Evolutionary conservation across 371 early-diverging fungal species (phyloP), one percentile per base, ranked within the genome.

Genomic region (Mucor velutinosus): DNA sequence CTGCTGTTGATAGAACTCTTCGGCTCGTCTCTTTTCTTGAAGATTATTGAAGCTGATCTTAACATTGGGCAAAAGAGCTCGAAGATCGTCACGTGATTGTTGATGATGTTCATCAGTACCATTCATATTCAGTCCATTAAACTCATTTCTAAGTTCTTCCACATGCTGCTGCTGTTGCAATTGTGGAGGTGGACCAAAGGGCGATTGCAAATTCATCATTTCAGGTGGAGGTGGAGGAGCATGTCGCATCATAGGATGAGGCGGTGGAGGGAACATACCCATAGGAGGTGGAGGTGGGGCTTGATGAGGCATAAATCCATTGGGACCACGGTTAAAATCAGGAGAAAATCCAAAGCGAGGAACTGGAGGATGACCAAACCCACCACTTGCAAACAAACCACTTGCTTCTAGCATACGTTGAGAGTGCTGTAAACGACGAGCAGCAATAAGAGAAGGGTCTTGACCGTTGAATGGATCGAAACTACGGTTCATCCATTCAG

Each of bases 21-120:
- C 73, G 1, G 58, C 61, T 19, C 56, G 25, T 25, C 57, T 62
- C 45, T 63, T 69, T 35, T 69, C 63, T 21, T 66, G 65, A 4
- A 67, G 17, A 27, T 60, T 78, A 47, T 85, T 85, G 72, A 90
- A 89, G 51, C 87, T 89, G 55, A 88, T 86, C 72, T 89, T 89
- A 32, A 87, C 89, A 78, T 91, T 89, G 29, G 92, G 90, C 65
- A 91, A 81, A 51, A 91, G 61, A 4, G 89, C 86, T 39, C 90
- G 78, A 55, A 91, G 80, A 35, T 87, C 86, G 45, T 91, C 87
- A 61, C 85, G 71, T 6, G 64, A 67, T 57, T 66, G 76, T 33
- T 27, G 67, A 25, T 25, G 51, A 7, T 70, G 61, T 23, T 62
- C 58, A 19, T 59, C 21, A 43, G 21, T 27, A 33, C 51, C 58